Evolutionary conservation across 1,139 yeast species (phyloP).

Genomic region (Pichia sp.): DNA sequence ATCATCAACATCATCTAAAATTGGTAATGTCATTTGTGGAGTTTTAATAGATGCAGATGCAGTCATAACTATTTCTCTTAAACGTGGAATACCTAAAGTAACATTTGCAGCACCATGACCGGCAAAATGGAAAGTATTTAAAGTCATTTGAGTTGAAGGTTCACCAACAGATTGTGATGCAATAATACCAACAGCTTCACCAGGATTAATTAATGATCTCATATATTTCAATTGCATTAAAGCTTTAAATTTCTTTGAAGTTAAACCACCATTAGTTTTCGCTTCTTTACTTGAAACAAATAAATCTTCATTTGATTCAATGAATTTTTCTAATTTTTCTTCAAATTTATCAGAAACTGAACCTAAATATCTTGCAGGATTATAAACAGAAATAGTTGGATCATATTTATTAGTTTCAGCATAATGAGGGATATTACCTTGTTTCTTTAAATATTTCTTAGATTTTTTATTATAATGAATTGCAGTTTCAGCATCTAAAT

Average conservation of each 20-base stretch:
- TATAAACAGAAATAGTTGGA: conserved; percentile 79
- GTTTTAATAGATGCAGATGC: conserved; percentile 93
- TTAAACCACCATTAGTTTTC: conserved; percentile 44
- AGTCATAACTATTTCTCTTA: conserved; percentile 99
- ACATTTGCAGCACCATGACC: conserved; percentile 99
- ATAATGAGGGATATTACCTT: conserved; percentile 55
- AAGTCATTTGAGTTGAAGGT: conserved; percentile 99
- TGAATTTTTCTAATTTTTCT: conserved; percentile 65
- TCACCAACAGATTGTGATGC: conserved; percentile 99
- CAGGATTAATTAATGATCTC: conserved; percentile 92
- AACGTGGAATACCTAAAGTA: conserved; percentile 98
- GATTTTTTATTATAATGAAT: conserved; percentile 74
- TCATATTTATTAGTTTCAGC: conserved; percentile 64
- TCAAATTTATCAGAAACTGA: conserved; percentile 90
- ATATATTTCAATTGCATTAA: conserved; percentile 97
- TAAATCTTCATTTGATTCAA: conserved; percentile 45
- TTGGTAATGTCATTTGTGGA: conserved; percentile 95
- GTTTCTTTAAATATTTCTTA: conserved; percentile 66
- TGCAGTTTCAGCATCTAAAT: conserved; percentile 79
- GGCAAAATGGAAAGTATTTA: conserved; percentile 99
- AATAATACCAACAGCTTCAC: conserved; percentile 97
- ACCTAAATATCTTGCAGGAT: conserved; percentile 87
- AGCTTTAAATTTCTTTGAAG: conserved; percentile 87
- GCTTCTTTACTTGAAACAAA: conserved; percentile 50
- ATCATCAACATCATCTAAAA: conserved; percentile 71